Conservation (phyloP, 108 stramenopile genomes). For the Cylindrotheca closterium region DNA sequence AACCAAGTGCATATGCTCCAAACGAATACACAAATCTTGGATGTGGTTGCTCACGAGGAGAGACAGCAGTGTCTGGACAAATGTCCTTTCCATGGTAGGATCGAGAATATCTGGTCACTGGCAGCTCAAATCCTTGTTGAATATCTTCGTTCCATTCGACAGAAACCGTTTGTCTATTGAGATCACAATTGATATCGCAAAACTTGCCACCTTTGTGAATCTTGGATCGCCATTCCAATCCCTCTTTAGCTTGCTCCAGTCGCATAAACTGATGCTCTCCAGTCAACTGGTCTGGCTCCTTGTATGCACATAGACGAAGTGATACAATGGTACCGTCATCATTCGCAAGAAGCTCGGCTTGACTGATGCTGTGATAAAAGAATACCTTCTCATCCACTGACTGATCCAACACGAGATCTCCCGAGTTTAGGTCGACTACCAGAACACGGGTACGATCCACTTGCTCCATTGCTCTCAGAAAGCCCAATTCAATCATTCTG, state of each 20-base stretch:
- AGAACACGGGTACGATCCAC: constrained; percentile 25
- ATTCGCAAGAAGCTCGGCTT: constrained; percentile 12
- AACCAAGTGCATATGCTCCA: constrained; percentile 34
- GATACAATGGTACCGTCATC: constrained; percentile 7
- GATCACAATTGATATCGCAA: constrained; percentile 32
- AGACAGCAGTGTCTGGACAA: neutral
- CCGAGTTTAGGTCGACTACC: constrained; percentile 22
- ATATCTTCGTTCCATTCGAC: constrained; percentile 29
- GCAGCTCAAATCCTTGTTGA: constrained; percentile 39
- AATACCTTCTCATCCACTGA: constrained; percentile 27
- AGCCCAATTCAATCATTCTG: constrained; percentile 14
- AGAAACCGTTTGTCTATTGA: neutral
- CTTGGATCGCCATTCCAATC: constrained; percentile 20
- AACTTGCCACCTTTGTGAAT: constrained; percentile 32
- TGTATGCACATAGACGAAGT: constrained; percentile 34
- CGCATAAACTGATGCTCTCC: constrained; percentile 40
- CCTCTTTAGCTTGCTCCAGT: constrained; percentile 21
- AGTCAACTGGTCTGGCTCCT: constrained; percentile 30
- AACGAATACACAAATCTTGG: constrained; percentile 41
- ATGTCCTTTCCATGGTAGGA: neutral
- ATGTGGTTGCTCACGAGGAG: constrained; percentile 1
- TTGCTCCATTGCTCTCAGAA: constrained; percentile 25
- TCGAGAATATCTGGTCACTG: constrained; percentile 31
- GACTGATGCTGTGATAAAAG: constrained; percentile 39
- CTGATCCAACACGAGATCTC: constrained; percentile 28